Evolutionary conservation across 1,284 basidiomycete species (phyloP).

Genomic region (Abortiporus biennis): DNA sequence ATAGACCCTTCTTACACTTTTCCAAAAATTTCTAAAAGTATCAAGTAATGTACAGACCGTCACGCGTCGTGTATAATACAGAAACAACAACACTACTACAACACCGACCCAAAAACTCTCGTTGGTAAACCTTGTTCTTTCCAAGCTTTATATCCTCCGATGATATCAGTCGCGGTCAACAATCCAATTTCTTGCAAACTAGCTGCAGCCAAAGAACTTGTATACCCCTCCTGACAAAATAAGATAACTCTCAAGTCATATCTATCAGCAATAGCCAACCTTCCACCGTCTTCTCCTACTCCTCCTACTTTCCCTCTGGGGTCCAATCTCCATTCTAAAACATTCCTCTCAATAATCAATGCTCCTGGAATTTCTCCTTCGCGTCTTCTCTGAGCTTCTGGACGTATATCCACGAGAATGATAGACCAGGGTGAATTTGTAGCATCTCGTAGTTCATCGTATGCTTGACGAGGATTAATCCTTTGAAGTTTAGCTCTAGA

Average conservation of each 20-base stretch:
- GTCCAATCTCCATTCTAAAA: constrained; percentile 72
- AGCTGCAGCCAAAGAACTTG: constrained; percentile 64
- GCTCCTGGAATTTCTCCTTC: constrained; percentile 58
- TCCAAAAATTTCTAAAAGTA: too few relatives aligned
- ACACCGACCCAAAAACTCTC: too few relatives aligned
- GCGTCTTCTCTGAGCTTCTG: constrained; percentile 45
- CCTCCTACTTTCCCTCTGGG: constrained; percentile 37
- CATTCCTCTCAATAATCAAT: constrained; percentile 62
- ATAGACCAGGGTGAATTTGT: constrained; percentile 45
- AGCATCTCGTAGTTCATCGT: constrained; percentile 48
- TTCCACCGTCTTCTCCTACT: constrained; percentile 22
- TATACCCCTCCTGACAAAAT: constrained; percentile 64
- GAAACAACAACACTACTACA: too few relatives aligned
- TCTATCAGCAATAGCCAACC: constrained; percentile 57
- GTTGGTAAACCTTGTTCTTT: constrained; percentile 53
- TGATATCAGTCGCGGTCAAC: constrained; percentile 66
- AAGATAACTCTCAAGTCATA: constrained; percentile 68
- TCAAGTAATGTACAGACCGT: too few relatives aligned
- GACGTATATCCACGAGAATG: constrained; percentile 71
- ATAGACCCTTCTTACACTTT: too few relatives aligned
- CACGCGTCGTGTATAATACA: too few relatives aligned
- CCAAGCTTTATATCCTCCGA: constrained; percentile 71
- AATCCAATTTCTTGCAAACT: constrained; percentile 62
- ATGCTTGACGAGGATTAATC: constrained; percentile 53
- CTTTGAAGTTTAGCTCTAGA: constrained; percentile 59